These are phyloP conservation scores for Roridomyces roridus DNA, from an alignment of 768 basidiomycete genomes.

Conservation along the genomic window DNA sequence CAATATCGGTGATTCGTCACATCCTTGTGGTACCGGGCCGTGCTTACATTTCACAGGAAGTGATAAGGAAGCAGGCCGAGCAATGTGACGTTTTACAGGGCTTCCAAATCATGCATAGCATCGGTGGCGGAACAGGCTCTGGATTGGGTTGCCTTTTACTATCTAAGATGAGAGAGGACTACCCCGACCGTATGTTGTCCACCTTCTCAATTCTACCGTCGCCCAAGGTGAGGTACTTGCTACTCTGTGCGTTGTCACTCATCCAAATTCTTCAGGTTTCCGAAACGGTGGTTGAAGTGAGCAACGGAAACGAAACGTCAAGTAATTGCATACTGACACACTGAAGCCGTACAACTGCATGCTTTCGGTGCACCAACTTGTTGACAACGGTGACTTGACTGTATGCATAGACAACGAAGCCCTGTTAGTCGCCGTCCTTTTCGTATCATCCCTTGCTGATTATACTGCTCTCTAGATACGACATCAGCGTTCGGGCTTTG, in stretches of 20 bases:
- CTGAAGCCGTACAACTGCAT: slow-evolving; percentile 84
- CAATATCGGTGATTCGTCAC: slow-evolving; percentile 60
- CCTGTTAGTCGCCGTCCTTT: slow-evolving; percentile 52
- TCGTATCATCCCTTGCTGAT: not conserved
- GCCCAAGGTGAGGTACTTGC: slow-evolving; percentile 43
- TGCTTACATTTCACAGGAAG: slow-evolving; percentile 51
- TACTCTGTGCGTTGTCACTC: not conserved
- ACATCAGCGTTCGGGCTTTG: slow-evolving; percentile 69
- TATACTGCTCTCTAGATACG: slow-evolving; percentile 56
- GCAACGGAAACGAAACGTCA: too few species aligned
- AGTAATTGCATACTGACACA: too few species aligned
- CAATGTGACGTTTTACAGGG: slow-evolving; percentile 88
- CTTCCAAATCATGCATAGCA: slow-evolving; percentile 87
- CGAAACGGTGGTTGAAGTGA: slow-evolving; percentile 69
- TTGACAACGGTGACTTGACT: slow-evolving; percentile 85
- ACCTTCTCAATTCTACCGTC: slow-evolving; percentile 61
- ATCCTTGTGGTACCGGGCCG: not conserved
- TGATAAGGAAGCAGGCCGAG: slow-evolving; percentile 82
- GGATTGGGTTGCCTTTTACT: slow-evolving; percentile 84
- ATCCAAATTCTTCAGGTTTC: slow-evolving; percentile 43
- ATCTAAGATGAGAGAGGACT: slow-evolving; percentile 79
- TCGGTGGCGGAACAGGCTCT: slow-evolving; percentile 91
- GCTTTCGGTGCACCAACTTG: slow-evolving; percentile 86
- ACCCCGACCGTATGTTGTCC: slow-evolving; percentile 60
- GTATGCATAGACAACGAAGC: slow-evolving; percentile 91